Conservation (phyloP, 2,329 filamentous ascomycete genomes). For the Fusarium chaquense region DNA sequence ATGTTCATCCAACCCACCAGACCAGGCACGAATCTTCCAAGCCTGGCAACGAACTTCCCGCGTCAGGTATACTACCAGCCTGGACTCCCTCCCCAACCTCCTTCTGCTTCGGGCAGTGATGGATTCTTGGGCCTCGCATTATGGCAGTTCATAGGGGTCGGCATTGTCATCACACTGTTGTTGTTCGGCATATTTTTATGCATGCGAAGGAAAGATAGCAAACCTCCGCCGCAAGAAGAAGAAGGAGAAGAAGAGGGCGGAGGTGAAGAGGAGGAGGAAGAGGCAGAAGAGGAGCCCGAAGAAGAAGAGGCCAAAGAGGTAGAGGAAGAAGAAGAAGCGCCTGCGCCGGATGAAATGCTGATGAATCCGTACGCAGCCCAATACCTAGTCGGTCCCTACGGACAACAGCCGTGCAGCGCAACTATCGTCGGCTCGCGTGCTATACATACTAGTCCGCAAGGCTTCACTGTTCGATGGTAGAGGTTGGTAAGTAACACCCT, state of each 20-base stretch:
- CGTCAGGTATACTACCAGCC: background rate
- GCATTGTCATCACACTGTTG: background rate
- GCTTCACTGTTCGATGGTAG: background rate
- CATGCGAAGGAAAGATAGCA: background rate
- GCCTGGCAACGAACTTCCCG: background rate
- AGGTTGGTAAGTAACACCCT: background rate
- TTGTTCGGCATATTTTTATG: background rate
- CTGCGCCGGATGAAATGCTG: background rate
- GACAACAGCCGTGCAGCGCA: background rate
- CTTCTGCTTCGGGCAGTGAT: background rate
- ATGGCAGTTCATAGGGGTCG: background rate
- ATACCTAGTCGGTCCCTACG: background rate
- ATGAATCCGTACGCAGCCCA: background rate
- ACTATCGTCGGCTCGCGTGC: background rate
- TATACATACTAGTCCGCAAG: background rate
- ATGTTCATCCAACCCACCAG: background rate
- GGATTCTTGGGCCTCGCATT: background rate
- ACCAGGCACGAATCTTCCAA: background rate
- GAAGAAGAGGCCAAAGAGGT: background rate
- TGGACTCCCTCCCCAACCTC: background rate
- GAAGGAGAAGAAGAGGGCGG: background rate
- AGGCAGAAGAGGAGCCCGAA: background rate
- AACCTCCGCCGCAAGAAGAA: background rate
- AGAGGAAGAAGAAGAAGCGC: background rate
- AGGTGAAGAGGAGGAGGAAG: background rate